These are phyloP conservation scores for Zasmidium cellare DNA, from an alignment of 2,329 filamentous ascomycete genomes.

Conservation along the genomic window DNA sequence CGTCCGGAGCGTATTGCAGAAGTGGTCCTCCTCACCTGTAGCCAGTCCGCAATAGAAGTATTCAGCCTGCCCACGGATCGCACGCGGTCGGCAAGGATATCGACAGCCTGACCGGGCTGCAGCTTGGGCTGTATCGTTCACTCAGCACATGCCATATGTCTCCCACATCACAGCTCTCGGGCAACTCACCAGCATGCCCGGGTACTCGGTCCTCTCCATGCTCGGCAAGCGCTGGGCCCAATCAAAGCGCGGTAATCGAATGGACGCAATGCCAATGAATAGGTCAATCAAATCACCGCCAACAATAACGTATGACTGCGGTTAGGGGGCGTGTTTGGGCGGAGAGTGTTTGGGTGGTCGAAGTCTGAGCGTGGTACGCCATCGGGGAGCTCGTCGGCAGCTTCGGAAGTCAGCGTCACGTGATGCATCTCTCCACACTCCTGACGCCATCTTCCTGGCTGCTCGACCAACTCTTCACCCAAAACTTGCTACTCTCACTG, in stretches of 20 bases:
- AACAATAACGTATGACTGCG: not conserved
- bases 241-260: not conserved
- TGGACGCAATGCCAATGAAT: not conserved
- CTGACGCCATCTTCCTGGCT: not conserved
- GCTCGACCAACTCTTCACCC: not conserved
- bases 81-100: conserved; percentile 80
- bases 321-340: not conserved
- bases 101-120: conserved; percentile 77
- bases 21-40: conserved; percentile 65
- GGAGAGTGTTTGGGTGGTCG: not conserved
- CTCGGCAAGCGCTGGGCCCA: not conserved
- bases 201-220: conserved; percentile 85
- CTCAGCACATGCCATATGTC: conserved; percentile 24
- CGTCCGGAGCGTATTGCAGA: conserved; percentile 6
- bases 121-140: conserved; percentile 66
- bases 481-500: not conserved
- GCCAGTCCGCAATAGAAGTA: conserved; percentile 90
- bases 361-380: not conserved
- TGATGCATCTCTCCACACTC: no score
- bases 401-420: no score
- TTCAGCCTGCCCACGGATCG: conserved; percentile 85
- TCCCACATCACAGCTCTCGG: conserved; percentile 6
- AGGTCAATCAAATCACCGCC: not conserved
- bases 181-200: conserved; percentile 80
- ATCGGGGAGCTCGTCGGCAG: not conserved